phyloP scores from a whole-genome alignment of 2,329 filamentous ascomycete genomes.

The Calonectria pseudoreteaudii region DNA sequence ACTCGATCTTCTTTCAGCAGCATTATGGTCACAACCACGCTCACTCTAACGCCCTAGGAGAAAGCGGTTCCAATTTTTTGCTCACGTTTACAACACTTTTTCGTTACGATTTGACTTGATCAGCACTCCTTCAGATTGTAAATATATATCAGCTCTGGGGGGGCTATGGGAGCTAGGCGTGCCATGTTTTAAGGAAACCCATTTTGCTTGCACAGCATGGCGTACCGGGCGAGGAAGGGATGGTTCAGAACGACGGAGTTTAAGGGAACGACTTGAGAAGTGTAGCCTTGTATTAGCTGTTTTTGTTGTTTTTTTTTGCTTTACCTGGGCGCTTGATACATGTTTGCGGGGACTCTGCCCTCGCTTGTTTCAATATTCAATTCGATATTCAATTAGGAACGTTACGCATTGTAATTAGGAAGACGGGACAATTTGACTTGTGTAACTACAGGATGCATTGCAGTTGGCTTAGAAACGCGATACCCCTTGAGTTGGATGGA shows the following conservation, averaged over 20 bases:
- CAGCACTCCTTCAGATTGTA: conserved; percentile 22
- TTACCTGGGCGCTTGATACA: conserved; percentile 28
- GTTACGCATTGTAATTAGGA: conserved; percentile 28
- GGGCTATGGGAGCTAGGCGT: conserved; percentile 33
- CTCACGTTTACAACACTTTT: conserved; percentile 37
- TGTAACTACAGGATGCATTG: conserved; percentile 14
- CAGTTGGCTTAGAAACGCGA: conserved; percentile 26
- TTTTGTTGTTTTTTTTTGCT: conserved; percentile 19
- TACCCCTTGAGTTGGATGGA: conserved; percentile 20
- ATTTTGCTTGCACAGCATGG: conserved; percentile 43
- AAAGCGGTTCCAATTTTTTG: conserved; percentile 29
- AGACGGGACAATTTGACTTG: conserved; percentile 23
- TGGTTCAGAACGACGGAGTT: conserved; percentile 39
- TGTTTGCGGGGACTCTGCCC: conserved; percentile 25
- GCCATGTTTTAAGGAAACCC: conserved; percentile 33
- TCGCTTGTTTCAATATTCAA: conserved; percentile 28
- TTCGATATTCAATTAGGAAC: conserved; percentile 15
- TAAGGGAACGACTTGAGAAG: conserved; percentile 32
- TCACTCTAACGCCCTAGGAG: conserved; percentile 28
- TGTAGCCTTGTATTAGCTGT: conserved; percentile 27
- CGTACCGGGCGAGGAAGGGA: conserved; percentile 38
- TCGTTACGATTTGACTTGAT: conserved; percentile 37
- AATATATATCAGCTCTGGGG: conserved; percentile 15
- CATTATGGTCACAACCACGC: conserved; percentile 18
- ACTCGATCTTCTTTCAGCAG: conserved; percentile 3